A percentile compares a stretch with the other conserved stretches of the same genome.
phyloP scores from a whole-genome alignment of 805 yeast species.

The Suhomyces canberraensis region DNA sequence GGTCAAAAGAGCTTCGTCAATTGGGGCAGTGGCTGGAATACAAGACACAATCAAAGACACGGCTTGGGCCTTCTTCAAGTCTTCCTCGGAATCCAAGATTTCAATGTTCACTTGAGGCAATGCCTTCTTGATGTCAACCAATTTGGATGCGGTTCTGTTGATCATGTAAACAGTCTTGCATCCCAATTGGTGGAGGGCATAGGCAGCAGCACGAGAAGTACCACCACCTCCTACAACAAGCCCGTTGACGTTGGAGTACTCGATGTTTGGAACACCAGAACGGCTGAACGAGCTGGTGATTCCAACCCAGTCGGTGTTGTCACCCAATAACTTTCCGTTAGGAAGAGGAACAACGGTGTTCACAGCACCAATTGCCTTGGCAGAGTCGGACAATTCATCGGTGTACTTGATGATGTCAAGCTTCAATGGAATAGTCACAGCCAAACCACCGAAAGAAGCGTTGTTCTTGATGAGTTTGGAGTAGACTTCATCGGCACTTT shows the following conservation, averaged over 20 bases:
- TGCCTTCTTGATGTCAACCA: slow-evolving; percentile 52
- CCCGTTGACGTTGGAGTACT: slow-evolving; percentile 47
- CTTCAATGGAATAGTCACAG: slow-evolving; percentile 92
- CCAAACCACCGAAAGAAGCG: slow-evolving; percentile 80
- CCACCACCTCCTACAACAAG: slow-evolving; percentile 96
- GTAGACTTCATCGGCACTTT: slow-evolving; percentile 54
- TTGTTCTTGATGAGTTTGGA: slow-evolving; percentile 46
- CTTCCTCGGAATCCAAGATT: slow-evolving; percentile 48
- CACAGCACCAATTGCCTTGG: slow-evolving; percentile 84
- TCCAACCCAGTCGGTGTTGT: slow-evolving; percentile 96
- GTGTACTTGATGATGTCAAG: slow-evolving; percentile 70
- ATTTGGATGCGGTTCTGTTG: slow-evolving; percentile 73
- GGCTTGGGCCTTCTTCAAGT: slow-evolving; percentile 42
- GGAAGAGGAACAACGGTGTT: slow-evolving; percentile 69
- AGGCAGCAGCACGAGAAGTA: slow-evolving; percentile 91
- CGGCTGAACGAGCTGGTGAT: slow-evolving; percentile 63
- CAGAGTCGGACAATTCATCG: slow-evolving; percentile 69
- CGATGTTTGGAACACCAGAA: slow-evolving; percentile 55
- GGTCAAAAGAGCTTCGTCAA: slow-evolving; percentile 49
- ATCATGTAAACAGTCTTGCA: slow-evolving; percentile 71
- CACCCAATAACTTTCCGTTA: slow-evolving; percentile 59
- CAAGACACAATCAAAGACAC: slow-evolving; percentile 71
- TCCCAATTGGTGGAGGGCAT: slow-evolving; percentile 77
- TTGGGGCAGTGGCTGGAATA: slow-evolving; percentile 76
- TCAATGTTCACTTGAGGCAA: slow-evolving; percentile 67